Evolutionary conservation across 345 rosid species (phyloP), one percentile per base, ranked within the genome.

Genomic region (Nasturtium officinale): DNA sequence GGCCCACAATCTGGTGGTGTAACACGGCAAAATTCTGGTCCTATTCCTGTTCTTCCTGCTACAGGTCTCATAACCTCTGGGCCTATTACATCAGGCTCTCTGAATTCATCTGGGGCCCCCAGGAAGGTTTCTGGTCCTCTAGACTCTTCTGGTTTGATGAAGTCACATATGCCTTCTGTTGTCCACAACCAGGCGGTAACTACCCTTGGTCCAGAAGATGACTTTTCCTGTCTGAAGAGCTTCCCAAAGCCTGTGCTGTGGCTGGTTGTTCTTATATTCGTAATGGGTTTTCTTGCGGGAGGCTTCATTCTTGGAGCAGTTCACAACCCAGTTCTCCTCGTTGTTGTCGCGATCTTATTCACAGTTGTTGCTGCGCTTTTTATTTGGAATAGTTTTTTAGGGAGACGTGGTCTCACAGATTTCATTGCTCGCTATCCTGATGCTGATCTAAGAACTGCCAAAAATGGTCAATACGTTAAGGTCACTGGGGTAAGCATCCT

Each of bases 281-380:
- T 96, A 54, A 96, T 92, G 99, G 98, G 99, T 23, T 96, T 96
- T 84, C 88, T 96, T 43, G 98, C 97, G 15, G 99, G 99, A 67
- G 99, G 99, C 59, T 92, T 96, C 80, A 96, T 96, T 79, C 96
- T 90, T 54, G 99, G 94, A 50, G 98, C 98, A 38, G 99, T 96
- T 74, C 98, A 86, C 81, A 96, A 85, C 83, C 85, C 98, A 67
- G 79, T 90, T 83, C 99, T 96, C 67, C 97, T 96, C 45, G 82
- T 96, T 23, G 92, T 92, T 69, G 98, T 96, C 5, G 89, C 89
- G 47, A 79, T 90, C 69, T 92, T 96, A 61, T 96, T 92, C 70
- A 85, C 83, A 54, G 76, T 87, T 69, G 92, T 96, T 75, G 90
- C 86, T 68, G 87, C 87, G 9, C 82, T 96, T 35, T 96, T 90